phyloP scores from a whole-genome alignment of 1,139 yeast species.

The Scheffersomyces lignicola region DNA sequence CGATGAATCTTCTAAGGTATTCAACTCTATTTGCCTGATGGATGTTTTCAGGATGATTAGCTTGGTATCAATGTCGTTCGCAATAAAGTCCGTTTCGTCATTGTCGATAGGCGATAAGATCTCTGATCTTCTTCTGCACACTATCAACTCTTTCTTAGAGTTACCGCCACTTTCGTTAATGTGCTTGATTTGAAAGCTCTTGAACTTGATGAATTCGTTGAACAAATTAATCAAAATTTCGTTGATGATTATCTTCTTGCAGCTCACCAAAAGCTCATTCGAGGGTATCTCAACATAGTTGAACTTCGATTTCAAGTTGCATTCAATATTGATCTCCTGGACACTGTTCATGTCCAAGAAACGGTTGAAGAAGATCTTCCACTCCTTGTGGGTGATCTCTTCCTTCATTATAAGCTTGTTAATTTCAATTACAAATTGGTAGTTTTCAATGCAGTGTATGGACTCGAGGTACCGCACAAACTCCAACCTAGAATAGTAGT shows the following conservation, averaged over 20 bases:
- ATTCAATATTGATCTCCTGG: conserved; percentile 6
- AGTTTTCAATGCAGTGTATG: conserved; percentile 7
- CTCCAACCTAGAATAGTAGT: conserved; percentile 1
- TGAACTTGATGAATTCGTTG: conserved; percentile 5
- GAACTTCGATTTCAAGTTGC: conserved; percentile 4
- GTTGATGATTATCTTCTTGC: conserved; percentile 4
- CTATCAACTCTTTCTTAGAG: neutral
- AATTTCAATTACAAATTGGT: conserved; percentile 5
- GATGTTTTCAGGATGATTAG: neutral
- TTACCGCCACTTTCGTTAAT: neutral
- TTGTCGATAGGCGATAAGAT: conserved; percentile 2
- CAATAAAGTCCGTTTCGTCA: neutral
- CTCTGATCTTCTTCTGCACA: conserved; percentile 3
- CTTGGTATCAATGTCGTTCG: neutral
- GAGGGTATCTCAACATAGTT: neutral
- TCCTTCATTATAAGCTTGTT: conserved; percentile 4
- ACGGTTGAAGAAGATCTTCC: conserved; percentile 5
- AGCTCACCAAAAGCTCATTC: neutral
- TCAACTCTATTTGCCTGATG: neutral
- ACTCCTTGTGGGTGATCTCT: conserved; percentile 1
- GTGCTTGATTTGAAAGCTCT: neutral
- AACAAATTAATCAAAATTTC: conserved; percentile 6
- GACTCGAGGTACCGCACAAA: conserved; percentile 6
- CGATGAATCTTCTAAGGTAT: neutral
- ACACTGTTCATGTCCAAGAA: conserved; percentile 4